A percentile compares a stretch with the other conserved stretches of the same genome.
These are phyloP conservation scores for Aspergillus biplanus DNA, from an alignment of 495 filamentous ascomycete genomes.

Conservation along the genomic window DNA sequence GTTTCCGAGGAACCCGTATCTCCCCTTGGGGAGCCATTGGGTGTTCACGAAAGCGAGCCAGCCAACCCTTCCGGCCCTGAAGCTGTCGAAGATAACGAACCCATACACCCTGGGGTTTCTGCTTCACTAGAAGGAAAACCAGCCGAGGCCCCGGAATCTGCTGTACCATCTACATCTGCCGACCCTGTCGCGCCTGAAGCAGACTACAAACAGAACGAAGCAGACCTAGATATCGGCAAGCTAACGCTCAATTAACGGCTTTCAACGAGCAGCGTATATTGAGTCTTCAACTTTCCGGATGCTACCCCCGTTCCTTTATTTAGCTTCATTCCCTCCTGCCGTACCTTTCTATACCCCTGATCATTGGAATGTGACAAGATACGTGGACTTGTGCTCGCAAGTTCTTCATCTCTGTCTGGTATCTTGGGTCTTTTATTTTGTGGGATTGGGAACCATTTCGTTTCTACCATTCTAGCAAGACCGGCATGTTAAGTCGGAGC, in stretches of 20 bases:
- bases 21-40: not conserved
- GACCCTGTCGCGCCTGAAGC: slow-evolving; percentile 10
- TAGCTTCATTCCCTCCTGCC: slow-evolving; percentile 19
- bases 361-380: slow-evolving; percentile 22
- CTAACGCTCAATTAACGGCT: slow-evolving; percentile 32
- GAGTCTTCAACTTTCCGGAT: no score
- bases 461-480: slow-evolving; percentile 15
- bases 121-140: not conserved
- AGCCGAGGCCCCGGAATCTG: not conserved
- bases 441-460: slow-evolving; percentile 15
- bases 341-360: slow-evolving; percentile 29
- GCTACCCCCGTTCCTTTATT: slow-evolving; percentile 3
- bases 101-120: not conserved
- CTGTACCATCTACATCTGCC: not conserved
- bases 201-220: slow-evolving; percentile 24
- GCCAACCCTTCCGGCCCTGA: slow-evolving; percentile 4
- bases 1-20: slow-evolving; percentile 6
- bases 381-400: slow-evolving; percentile 10
- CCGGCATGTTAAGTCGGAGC: slow-evolving; percentile 20
- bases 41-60: slow-evolving; percentile 3
- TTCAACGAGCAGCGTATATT: no score
- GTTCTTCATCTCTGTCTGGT: slow-evolving; percentile 3
- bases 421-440: slow-evolving; percentile 13
- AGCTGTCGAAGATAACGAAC: slow-evolving; percentile 1
- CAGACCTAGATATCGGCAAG: slow-evolving; percentile 37